These are phyloP conservation scores for Naganishia kalamii DNA, from an alignment of 768 basidiomycete species.

Conservation along the genomic window DNA sequence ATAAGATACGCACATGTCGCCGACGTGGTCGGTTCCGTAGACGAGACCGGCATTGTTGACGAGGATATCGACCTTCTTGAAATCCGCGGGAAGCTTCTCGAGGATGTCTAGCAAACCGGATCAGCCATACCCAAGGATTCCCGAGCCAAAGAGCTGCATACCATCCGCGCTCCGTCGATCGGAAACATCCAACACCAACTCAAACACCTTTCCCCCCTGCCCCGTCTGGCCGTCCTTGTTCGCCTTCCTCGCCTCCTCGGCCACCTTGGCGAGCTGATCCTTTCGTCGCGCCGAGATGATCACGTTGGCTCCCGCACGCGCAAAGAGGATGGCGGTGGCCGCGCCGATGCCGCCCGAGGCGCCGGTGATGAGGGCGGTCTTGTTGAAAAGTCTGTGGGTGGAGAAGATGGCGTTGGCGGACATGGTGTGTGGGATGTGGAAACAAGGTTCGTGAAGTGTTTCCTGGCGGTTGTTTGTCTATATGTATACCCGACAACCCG, in stretches of 20 bases:
- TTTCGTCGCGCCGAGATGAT: conserved; percentile 73
- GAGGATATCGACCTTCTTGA: conserved; percentile 68
- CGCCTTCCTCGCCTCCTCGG: conserved; percentile 61
- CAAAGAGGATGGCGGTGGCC: conserved; percentile 67
- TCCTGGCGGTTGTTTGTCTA: conserved; percentile 81
- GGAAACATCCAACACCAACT: conserved; percentile 70
- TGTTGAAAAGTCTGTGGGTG: conserved; percentile 31
- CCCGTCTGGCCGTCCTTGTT: conserved; percentile 66
- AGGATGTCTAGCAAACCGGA: conserved; percentile 52
- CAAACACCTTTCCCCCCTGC: conserved; percentile 69
- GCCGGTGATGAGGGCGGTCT: conserved; percentile 54
- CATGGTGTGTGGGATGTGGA: conserved; percentile 17
- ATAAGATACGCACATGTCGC: conserved; percentile 49
- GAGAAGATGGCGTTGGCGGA: conserved; percentile 24
- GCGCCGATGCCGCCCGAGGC: conserved; percentile 26
- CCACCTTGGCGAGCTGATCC: conserved; percentile 66
- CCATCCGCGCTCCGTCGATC: conserved; percentile 51
- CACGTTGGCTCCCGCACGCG: conserved; percentile 84
- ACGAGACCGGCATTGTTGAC: conserved; percentile 87
- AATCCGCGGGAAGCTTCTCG: conserved; percentile 63
- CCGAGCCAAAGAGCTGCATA: background rate
- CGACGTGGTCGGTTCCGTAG: conserved; percentile 76
- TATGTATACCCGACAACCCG: conserved; percentile 93
- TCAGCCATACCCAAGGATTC: too few species aligned
- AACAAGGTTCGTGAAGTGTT: conserved; percentile 37